These are phyloP conservation scores for Trypanosoma platydactyli DNA, from an alignment of 208 protist genomes.

Conservation along the genomic window DNA sequence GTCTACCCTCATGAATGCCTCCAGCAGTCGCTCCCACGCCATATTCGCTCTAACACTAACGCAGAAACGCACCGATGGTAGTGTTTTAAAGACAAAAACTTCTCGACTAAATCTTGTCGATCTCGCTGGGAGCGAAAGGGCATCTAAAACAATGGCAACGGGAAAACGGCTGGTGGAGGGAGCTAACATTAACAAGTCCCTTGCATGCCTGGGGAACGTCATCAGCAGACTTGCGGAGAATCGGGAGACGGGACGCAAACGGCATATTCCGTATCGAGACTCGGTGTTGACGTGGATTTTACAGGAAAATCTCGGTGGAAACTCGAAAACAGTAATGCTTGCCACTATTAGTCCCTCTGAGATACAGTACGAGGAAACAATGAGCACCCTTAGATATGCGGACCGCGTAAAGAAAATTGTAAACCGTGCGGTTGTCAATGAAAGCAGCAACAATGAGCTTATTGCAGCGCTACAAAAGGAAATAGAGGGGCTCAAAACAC, in stretches of 20 bases:
- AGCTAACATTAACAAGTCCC: constrained; percentile 67
- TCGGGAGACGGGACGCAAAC: constrained; percentile 30
- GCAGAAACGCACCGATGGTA: constrained; percentile 36
- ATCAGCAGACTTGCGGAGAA: constrained; percentile 53
- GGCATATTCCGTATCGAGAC: constrained; percentile 89
- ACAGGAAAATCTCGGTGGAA: constrained; percentile 89
- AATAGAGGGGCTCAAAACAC: constrained; percentile 50
- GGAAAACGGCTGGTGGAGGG: constrained; percentile 87
- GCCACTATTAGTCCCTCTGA: constrained; percentile 64
- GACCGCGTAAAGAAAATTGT: constrained; percentile 81
- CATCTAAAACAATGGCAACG: constrained; percentile 78
- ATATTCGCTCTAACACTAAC: constrained; percentile 87
- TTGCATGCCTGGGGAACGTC: constrained; percentile 56
- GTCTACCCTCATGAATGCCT: constrained; percentile 92
- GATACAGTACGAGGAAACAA: constrained; percentile 69
- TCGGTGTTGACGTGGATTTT: constrained; percentile 89
- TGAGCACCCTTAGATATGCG: constrained; percentile 78
- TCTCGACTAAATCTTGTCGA: constrained; percentile 72
- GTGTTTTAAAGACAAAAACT: constrained; percentile 30
- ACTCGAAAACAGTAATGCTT: constrained; percentile 91
- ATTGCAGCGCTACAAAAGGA: constrained; percentile 71
- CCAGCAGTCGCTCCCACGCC: constrained; percentile 86
- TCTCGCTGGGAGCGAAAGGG: constrained; percentile 80
- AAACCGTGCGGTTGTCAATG: constrained; percentile 86
- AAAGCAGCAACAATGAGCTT: constrained; percentile 83